Evolutionary conservation across 164 flowering plant species (phyloP).

Genomic region (Chimonanthus salicifolius): DNA sequence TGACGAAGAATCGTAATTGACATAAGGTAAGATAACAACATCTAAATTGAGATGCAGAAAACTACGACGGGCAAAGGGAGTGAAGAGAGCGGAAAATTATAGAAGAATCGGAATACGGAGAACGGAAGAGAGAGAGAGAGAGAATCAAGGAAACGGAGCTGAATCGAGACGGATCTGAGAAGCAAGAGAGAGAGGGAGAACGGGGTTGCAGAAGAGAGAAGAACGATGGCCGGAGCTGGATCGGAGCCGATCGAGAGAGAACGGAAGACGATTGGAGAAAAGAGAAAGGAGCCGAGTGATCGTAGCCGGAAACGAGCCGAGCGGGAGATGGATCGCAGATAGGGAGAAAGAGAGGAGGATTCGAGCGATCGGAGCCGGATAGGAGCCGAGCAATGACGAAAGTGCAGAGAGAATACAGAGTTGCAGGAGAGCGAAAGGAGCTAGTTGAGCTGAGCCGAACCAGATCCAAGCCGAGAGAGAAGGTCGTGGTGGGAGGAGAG

Average conservation of each 20-base stretch:
- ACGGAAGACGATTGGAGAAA: conserved; percentile 8
- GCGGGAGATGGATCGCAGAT: conserved; percentile 3
- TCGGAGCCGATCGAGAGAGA: conserved; percentile 42
- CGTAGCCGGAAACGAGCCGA: no score
- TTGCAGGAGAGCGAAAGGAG: no score
- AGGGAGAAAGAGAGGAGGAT: conserved; percentile 5
- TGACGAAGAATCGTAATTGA: neutral
- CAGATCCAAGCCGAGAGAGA: no score
- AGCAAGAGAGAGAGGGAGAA: neutral
- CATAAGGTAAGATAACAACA: neutral
- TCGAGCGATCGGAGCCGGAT: no score
- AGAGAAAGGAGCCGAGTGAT: conserved; percentile 8
- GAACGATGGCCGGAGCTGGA: conserved; percentile 31
- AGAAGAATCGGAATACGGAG: neutral
- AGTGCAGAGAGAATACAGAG: no score
- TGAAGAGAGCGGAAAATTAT: neutral
- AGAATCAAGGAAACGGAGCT: neutral
- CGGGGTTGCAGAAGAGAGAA: neutral
- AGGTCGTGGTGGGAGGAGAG: no score
- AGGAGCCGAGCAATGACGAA: no score
- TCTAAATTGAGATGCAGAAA: neutral
- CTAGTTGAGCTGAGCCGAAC: no score
- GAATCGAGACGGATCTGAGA: conserved; percentile 1
- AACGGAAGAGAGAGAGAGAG: neutral
- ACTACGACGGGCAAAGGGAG: neutral